Conservation (phyloP, 768 basidiomycete genomes). For the Mycena maculata region DNA sequence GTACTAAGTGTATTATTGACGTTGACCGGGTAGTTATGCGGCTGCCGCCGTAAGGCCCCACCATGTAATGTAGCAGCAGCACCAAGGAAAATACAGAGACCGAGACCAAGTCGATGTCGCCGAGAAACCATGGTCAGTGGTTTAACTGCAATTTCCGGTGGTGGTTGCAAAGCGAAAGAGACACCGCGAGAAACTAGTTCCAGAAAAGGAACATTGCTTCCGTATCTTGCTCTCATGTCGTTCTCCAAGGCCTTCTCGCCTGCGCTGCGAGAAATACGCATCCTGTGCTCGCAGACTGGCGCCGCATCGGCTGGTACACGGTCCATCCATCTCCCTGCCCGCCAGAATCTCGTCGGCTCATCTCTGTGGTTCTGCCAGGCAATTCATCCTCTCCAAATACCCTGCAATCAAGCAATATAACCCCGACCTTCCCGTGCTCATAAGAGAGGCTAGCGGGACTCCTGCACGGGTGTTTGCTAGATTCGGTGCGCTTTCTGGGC, state of each 20-base stretch:
- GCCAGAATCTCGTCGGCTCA: constrained; percentile 10
- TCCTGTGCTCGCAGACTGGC: constrained; percentile 83
- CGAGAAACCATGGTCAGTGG: too few relatives aligned
- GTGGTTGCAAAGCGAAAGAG: too few relatives aligned
- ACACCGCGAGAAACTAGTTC: too few relatives aligned
- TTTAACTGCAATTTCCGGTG: too few relatives aligned
- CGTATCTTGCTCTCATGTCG: constrained; percentile 54
- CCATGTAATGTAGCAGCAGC: too few relatives aligned
- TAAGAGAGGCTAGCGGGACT: constrained; percentile 83
- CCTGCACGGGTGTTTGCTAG: constrained; percentile 87
- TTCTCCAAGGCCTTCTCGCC: constrained; percentile 83
- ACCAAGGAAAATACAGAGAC: too few relatives aligned
- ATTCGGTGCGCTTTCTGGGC: constrained; percentile 70
- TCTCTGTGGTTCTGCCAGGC: constrained; percentile 56
- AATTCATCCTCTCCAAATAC: constrained; percentile 83
- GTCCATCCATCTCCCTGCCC: constrained; percentile 53
- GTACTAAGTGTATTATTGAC: too few relatives aligned
- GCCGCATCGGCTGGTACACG: constrained; percentile 83
- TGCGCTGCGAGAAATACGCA: constrained; percentile 81
- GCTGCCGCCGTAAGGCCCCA: too few relatives aligned
- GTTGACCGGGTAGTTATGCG: too few relatives aligned
- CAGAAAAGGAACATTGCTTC: not conserved
- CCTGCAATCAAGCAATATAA: constrained; percentile 83
- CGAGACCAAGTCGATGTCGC: too few relatives aligned
- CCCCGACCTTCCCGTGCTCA: constrained; percentile 86